A percentile compares a stretch with the other conserved stretches of the same genome.
Conservation (phyloP, 805 yeast species). For the Jamesozyma rosinii region DNA sequence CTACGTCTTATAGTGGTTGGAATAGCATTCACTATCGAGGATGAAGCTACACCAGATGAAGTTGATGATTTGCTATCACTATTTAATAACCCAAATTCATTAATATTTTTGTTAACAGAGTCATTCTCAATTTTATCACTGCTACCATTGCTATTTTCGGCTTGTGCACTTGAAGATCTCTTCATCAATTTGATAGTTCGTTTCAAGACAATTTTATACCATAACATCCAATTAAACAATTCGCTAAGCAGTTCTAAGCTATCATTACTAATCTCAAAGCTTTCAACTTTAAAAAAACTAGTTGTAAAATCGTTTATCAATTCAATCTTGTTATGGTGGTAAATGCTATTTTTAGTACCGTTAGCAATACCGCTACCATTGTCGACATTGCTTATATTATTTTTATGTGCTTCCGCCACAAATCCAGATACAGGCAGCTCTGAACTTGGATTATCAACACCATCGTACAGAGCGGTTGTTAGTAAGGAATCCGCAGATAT, state of each 20-base stretch:
- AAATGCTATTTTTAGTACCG: neutral
- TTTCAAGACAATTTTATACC: slow-evolving; percentile 21
- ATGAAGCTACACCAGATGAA: neutral
- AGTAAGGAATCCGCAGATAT: neutral
- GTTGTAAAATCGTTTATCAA: slow-evolving; percentile 27
- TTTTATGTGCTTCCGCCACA: neutral
- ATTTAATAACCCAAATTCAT: neutral
- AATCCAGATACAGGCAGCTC: neutral
- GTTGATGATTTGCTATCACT: neutral
- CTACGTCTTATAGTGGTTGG: slow-evolving; percentile 15
- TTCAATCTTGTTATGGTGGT: slow-evolving; percentile 8
- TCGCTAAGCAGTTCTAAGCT: slow-evolving; percentile 22
- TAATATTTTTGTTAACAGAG: neutral
- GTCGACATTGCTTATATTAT: neutral
- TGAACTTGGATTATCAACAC: neutral
- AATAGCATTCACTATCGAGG: neutral
- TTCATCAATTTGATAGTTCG: slow-evolving; percentile 5
- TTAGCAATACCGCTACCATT: neutral
- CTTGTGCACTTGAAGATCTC: neutral
- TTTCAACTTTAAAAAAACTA: slow-evolving; percentile 15
- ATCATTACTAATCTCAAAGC: slow-evolving; percentile 26
- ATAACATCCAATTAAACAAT: slow-evolving; percentile 24
- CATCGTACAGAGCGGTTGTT: neutral
- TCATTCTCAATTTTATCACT: neutral
- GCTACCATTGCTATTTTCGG: neutral